Percentiles rank a stretch among this genome's conserved stretches.
phyloP scores from a whole-genome alignment of 2,329 filamentous ascomycete species.

The Xylariaceae sp. region DNA sequence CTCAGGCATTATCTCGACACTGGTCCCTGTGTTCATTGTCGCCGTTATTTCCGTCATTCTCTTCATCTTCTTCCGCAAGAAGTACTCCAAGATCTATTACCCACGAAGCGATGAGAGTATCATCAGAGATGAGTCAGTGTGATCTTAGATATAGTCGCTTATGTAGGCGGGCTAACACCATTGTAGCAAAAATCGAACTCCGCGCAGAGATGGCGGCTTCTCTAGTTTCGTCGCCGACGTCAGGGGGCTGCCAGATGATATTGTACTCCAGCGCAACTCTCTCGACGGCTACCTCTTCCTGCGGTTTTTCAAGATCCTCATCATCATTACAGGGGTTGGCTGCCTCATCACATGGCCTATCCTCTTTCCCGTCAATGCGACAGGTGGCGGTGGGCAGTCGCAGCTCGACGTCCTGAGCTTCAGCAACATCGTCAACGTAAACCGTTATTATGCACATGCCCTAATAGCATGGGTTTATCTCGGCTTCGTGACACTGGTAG shows the following conservation, averaged over 20 bases:
- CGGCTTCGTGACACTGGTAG: neutral
- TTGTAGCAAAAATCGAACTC: too few species aligned
- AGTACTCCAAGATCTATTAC: neutral
- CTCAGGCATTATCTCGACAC: neutral
- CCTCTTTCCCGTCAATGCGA: slow-evolving; percentile 1
- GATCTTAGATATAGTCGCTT: too few species aligned
- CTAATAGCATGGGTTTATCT: neutral
- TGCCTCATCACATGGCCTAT: slow-evolving; percentile 2
- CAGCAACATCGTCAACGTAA: slow-evolving; percentile 1
- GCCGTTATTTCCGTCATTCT: neutral
- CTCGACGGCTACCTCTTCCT: slow-evolving; percentile 1
- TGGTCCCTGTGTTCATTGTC: neutral
- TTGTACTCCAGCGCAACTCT: neutral
- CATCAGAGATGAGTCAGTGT: too few species aligned
- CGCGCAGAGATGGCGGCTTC: neutral
- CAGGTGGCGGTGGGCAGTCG: neutral
- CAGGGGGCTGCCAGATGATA: neutral
- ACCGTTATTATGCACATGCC: neutral
- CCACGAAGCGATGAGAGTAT: neutral
- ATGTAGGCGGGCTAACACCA: too few species aligned
- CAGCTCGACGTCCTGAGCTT: neutral
- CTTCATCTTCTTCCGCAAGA: slow-evolving; percentile 1
- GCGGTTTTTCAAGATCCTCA: slow-evolving; percentile 1
- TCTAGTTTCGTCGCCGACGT: neutral
- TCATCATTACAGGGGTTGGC: neutral